Conservation (phyloP, 169 alveolate genomes). For the Eimeria falciformis region DNA sequence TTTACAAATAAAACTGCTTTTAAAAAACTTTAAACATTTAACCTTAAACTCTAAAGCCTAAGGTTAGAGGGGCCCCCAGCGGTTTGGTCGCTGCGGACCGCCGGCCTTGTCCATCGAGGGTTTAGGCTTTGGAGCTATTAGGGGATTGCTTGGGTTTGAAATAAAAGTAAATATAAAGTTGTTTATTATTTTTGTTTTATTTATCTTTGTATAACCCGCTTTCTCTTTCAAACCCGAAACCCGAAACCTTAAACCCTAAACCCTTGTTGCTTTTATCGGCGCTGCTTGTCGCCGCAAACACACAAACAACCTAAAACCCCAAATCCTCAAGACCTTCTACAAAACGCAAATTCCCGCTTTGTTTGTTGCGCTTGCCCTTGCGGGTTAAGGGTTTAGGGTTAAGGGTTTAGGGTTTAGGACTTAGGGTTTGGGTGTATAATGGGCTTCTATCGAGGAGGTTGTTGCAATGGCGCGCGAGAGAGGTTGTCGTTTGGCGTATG, state of each 20-base stretch:
- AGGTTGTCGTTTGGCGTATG: background rate
- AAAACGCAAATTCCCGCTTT: background rate
- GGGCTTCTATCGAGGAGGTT: background rate
- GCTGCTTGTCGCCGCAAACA: background rate
- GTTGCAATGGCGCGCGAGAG: background rate
- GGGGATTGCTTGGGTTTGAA: background rate
- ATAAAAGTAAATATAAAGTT: no score
- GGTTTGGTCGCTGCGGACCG: no score
- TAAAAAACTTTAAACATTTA: background rate
- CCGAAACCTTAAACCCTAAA: background rate
- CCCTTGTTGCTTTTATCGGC: background rate
- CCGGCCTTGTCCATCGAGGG: background rate
- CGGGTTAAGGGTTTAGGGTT: background rate
- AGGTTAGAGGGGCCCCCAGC: background rate
- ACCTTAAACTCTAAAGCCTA: background rate
- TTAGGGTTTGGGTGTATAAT: background rate
- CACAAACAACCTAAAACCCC: background rate
- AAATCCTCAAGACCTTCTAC: background rate
- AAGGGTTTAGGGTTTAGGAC: no score
- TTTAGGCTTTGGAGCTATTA: background rate
- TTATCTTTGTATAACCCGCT: background rate
- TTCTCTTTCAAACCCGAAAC: background rate
- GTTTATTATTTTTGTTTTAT: no score
- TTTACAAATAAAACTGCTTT: no score
- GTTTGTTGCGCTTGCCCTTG: background rate